A percentile compares a stretch with the other conserved stretches of the same genome.
Evolutionary conservation across 495 filamentous ascomycete genomes (phyloP).

Genomic region (Entonaema liquescens): DNA sequence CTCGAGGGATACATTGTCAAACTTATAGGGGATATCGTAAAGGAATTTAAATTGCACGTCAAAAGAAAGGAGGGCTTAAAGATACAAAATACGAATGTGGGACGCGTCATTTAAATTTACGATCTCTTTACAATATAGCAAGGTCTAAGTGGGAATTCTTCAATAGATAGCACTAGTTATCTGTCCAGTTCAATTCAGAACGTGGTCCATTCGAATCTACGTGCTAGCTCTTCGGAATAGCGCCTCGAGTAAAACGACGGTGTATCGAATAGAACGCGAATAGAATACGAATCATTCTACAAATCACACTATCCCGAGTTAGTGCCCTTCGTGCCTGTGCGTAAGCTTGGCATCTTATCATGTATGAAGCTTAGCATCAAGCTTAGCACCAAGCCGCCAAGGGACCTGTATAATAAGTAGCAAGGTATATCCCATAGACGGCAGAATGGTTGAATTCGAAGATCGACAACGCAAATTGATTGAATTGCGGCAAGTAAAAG

Average conservation of each 20-base stretch:
- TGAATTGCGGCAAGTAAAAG: constrained; percentile 5
- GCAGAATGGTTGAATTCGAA: constrained; percentile 34
- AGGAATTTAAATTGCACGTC: too few relatives aligned
- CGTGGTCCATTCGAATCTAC: background rate
- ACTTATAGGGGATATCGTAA: too few relatives aligned
- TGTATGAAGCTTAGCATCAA: background rate
- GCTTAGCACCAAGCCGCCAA: background rate
- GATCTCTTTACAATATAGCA: background rate
- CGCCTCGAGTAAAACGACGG: constrained; percentile 16
- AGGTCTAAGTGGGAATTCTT: background rate
- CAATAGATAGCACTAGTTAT: too few relatives aligned
- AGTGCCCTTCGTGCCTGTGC: background rate
- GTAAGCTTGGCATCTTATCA: background rate
- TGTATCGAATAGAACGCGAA: constrained; percentile 7
- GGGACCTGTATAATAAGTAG: background rate
- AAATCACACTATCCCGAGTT: background rate
- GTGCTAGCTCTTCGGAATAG: constrained; percentile 3
- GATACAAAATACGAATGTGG: background rate
- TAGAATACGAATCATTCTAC: background rate
- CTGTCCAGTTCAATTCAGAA: background rate
- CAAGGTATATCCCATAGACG: background rate
- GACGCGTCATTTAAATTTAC: constrained; percentile 28
- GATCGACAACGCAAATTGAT: constrained; percentile 27
- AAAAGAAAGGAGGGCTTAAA: background rate
- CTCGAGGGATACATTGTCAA: too few relatives aligned